Conservation (phyloP, 1,139 yeast genomes). For the Suhomyces coccinellae region DNA sequence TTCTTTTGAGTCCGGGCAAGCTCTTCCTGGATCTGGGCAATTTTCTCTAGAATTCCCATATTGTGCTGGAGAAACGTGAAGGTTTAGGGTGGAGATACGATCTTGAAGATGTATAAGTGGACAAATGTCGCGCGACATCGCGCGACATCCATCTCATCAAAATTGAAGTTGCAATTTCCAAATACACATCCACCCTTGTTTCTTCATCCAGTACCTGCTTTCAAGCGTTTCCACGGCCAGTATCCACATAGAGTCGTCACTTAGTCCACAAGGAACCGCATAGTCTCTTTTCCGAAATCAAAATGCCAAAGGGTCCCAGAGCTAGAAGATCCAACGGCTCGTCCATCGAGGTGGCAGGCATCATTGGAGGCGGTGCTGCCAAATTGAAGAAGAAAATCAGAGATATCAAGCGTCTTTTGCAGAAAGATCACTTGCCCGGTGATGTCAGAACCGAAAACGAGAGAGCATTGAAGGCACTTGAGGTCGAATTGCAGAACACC, state of each 20-base stretch:
- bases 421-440: slow-evolving; percentile 66
- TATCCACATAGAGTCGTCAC: no score
- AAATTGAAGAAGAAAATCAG: slow-evolving; percentile 83
- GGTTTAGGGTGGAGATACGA: background rate
- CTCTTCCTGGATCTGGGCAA: slow-evolving; percentile 88
- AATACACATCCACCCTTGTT: background rate
- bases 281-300: background rate
- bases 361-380: slow-evolving; percentile 41
- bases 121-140: slow-evolving; percentile 1
- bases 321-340: slow-evolving; percentile 17
- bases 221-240: background rate
- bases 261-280: background rate
- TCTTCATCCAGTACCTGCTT: background rate
- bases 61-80: background rate
- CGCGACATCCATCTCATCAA: slow-evolving; percentile 9
- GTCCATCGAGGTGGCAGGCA: slow-evolving; percentile 30
- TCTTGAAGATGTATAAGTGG: background rate
- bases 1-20: slow-evolving; percentile 94
- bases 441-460: slow-evolving; percentile 79
- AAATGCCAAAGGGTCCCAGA: slow-evolving; percentile 19
- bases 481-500: slow-evolving; percentile 61
- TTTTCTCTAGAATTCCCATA: slow-evolving; percentile 56
- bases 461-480: slow-evolving; percentile 76
- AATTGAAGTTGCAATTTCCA: background rate
- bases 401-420: slow-evolving; percentile 73